Evolutionary conservation across 306 rosid genomes (phyloP).

Genomic region (Malus domestica): DNA sequence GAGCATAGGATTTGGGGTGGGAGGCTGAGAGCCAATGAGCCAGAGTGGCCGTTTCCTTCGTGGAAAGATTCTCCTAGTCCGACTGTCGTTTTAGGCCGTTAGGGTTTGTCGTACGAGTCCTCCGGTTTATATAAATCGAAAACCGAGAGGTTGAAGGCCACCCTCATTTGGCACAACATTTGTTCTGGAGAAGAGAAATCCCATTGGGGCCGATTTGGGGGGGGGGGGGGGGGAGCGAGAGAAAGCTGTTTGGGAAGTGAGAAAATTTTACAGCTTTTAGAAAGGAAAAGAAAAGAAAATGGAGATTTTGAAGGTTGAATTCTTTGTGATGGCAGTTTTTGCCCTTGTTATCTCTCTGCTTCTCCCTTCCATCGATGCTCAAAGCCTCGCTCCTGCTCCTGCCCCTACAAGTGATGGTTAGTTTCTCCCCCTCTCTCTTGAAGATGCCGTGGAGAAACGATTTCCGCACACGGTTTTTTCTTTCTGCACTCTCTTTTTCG

Average conservation of each 20-base stretch:
- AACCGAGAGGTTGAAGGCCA: background rate
- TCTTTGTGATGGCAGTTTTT: slow-evolving; percentile 24
- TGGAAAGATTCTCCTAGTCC: slow-evolving; percentile 25
- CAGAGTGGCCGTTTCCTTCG: slow-evolving; percentile 30
- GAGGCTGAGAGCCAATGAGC: background rate
- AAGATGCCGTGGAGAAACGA: background rate
- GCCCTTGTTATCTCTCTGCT: slow-evolving; percentile 33
- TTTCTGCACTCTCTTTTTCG: background rate
- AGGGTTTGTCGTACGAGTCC: background rate
- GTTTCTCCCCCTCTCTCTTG: background rate
- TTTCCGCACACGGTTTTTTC: background rate
- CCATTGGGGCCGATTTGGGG: background rate
- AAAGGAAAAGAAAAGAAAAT: slow-evolving; percentile 22
- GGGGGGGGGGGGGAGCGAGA: background rate
- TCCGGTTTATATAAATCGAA: background rate
- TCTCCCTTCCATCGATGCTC: slow-evolving; percentile 44
- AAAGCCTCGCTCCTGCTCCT: slow-evolving; percentile 56
- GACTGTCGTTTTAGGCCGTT: background rate
- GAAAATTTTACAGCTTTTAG: background rate
- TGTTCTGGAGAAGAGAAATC: background rate
- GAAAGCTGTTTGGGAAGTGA: background rate
- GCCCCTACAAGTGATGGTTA: slow-evolving; percentile 65
- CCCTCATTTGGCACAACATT: background rate
- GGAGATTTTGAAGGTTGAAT: slow-evolving; percentile 47
- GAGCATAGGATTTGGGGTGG: slow-evolving; percentile 1